Percentiles rank a stretch among this genome's conserved stretches.
Conservation (phyloP, 2,329 filamentous ascomycete genomes). For the Metarhizium anisopliae region DNA sequence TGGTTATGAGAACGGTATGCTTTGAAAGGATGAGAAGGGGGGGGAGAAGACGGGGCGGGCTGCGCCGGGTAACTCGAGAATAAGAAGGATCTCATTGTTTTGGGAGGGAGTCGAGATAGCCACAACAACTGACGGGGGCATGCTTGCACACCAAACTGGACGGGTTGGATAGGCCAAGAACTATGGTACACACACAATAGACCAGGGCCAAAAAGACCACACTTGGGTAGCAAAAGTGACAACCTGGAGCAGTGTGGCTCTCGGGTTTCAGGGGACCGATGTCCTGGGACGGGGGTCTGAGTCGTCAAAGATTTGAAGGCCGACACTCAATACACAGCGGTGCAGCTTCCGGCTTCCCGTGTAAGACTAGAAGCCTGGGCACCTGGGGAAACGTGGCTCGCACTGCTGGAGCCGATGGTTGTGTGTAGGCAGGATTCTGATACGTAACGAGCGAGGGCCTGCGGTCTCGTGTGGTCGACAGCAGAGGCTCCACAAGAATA, state of each 20-base stretch:
- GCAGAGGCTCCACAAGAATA: not conserved
- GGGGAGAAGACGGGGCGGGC: slow-evolving; percentile 1
- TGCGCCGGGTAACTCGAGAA: slow-evolving; percentile 7
- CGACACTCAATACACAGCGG: not conserved
- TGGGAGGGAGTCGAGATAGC: slow-evolving; percentile 1
- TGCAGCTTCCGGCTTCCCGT: not conserved
- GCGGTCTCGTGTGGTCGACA: not conserved
- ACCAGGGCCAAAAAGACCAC: not conserved
- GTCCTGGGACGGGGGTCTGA: not conserved
- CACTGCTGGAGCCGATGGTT: not conserved
- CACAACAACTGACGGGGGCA: slow-evolving; percentile 1
- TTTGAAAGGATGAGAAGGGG: not conserved
- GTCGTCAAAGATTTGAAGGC: not conserved
- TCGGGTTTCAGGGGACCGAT: slow-evolving; percentile 4
- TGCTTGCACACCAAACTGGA: not conserved
- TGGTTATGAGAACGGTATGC: not conserved
- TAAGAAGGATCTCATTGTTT: slow-evolving; percentile 9
- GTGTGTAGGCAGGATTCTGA: slow-evolving; percentile 1
- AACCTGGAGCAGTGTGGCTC: not conserved
- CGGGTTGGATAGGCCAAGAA: not conserved
- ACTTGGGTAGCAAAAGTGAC: not conserved
- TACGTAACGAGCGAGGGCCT: slow-evolving; percentile 2
- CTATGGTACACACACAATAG: not conserved
- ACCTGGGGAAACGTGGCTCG: not conserved
- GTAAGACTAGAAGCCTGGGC: not conserved